Percentiles rank a stretch among this genome's conserved stretches.
These are phyloP conservation scores for Solanum corneliomulleri DNA, from an alignment of 257 asterid genomes.

Conservation along the genomic window DNA sequence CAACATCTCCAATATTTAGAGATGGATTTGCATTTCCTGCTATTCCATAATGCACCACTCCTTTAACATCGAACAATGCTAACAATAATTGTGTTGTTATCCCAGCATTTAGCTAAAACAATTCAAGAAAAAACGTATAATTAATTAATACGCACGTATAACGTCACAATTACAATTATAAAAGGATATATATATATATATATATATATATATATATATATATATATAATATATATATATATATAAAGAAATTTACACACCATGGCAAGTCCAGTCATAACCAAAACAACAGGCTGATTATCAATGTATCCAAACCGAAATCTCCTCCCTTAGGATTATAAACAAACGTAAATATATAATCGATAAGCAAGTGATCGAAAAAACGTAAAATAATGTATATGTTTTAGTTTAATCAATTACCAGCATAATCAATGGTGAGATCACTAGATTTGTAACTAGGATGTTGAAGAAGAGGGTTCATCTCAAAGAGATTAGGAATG, in stretches of 20 bases:
- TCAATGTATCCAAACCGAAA: conserved; percentile 36
- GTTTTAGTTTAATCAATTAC: neutral
- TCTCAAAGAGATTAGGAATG: conserved; percentile 40
- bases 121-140: neutral
- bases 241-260: neutral
- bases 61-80: conserved; percentile 31
- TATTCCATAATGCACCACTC: conserved; percentile 58
- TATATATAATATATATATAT: neutral
- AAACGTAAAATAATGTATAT: neutral
- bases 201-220: too few relatives aligned
- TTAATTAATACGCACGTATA: neutral
- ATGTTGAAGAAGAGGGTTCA: conserved; percentile 48
- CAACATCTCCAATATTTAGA: conserved; percentile 41
- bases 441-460: conserved; percentile 20
- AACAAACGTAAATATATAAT: neutral
- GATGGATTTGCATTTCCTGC: conserved; percentile 59
- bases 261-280: conserved; percentile 53
- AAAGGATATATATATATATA: neutral
- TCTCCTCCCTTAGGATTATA: conserved; percentile 22
- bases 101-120: conserved; percentile 42
- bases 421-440: conserved; percentile 31
- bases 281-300: conserved; percentile 22
- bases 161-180: neutral
- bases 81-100: conserved; percentile 44
- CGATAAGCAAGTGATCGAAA: neutral